Conservation (phyloP, 306 rosid species). For the Quercus alba region DNA sequence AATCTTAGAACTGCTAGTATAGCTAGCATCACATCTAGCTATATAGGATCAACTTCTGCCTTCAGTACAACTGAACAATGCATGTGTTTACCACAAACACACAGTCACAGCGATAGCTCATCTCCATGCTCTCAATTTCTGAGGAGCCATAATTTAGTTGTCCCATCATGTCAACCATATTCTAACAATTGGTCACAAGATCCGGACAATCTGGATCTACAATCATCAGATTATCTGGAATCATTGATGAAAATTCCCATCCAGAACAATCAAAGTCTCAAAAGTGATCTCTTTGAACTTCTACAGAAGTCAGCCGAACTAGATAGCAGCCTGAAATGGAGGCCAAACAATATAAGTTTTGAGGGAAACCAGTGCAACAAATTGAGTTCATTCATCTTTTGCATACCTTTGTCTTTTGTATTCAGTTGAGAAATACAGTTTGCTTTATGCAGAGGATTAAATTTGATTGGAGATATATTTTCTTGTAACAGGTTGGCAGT, state of each 20-base stretch:
- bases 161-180: no score
- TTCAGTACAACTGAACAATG: not conserved
- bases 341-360: not conserved
- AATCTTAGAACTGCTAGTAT: not conserved
- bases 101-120: not conserved
- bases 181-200: no score
- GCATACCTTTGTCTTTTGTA: not conserved
- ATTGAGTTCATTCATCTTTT: not conserved
- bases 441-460: not conserved
- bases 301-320: not conserved
- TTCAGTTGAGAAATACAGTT: not conserved
- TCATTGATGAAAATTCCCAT: not conserved
- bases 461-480: not conserved
- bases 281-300: not conserved
- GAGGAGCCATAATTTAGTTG: no score
- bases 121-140: not conserved
- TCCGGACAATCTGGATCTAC: not conserved
- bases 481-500: not conserved
- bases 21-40: not conserved
- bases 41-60: not conserved
- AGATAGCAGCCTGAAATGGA: not conserved
- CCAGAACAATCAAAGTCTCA: not conserved
- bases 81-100: not conserved
- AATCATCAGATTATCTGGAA: not conserved
- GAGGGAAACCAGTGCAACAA: not conserved